Conservation (phyloP, 495 filamentous ascomycete genomes). For the Xylaria cubensis region DNA sequence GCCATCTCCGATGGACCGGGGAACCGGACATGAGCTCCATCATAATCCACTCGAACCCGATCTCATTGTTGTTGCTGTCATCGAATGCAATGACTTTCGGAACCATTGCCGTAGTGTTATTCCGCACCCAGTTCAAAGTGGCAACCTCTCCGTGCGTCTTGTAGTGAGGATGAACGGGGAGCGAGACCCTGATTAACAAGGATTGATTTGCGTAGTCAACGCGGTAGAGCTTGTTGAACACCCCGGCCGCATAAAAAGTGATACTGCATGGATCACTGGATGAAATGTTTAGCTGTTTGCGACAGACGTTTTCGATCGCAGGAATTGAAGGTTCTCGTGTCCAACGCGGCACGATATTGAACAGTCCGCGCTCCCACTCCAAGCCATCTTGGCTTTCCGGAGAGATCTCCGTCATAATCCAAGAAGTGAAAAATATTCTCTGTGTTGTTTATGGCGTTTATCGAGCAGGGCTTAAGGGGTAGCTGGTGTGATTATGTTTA, state of each 20-base stretch:
- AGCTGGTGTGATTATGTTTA: neutral
- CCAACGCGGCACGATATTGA: slow-evolving; percentile 38
- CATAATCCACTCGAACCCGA: slow-evolving; percentile 67
- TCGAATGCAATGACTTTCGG: slow-evolving; percentile 58
- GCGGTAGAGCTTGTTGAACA: slow-evolving; percentile 48
- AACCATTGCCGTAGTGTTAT: slow-evolving; percentile 56
- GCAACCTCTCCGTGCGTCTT: slow-evolving; percentile 64
- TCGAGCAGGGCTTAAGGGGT: too few species aligned
- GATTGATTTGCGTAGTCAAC: slow-evolving; percentile 35
- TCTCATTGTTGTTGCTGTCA: slow-evolving; percentile 48
- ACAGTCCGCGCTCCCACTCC: slow-evolving; percentile 25
- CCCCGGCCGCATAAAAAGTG: slow-evolving; percentile 32
- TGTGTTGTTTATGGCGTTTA: neutral
- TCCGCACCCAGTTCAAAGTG: slow-evolving; percentile 55
- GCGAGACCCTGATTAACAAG: slow-evolving; percentile 55
- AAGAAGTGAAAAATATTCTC: neutral
- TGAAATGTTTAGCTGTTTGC: slow-evolving; percentile 30
- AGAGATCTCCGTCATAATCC: neutral
- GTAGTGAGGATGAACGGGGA: slow-evolving; percentile 59
- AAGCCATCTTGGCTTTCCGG: slow-evolving; percentile 9
- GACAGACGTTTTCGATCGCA: slow-evolving; percentile 36
- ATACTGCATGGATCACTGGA: slow-evolving; percentile 4
- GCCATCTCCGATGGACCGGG: slow-evolving; percentile 50
- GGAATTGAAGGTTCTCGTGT: slow-evolving; percentile 40
- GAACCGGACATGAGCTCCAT: slow-evolving; percentile 57